Conservation (phyloP, 805 yeast genomes). For the Saccharomycopsis vini region DNA sequence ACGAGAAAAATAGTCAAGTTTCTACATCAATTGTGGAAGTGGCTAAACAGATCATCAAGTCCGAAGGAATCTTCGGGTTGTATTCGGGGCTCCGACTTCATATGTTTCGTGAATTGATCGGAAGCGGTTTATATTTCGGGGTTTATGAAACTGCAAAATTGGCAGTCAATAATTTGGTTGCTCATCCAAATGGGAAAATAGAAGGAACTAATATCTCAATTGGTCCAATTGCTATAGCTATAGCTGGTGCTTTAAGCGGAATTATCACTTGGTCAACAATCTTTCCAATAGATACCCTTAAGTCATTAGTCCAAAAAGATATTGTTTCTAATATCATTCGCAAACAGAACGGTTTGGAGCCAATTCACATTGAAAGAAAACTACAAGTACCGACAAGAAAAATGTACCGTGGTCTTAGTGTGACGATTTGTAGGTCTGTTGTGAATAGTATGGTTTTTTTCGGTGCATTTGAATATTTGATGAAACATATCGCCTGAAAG, state of each 20-base stretch:
- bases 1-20: constrained; percentile 19
- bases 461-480: constrained; percentile 57
- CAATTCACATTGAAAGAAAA: constrained; percentile 26
- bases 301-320: constrained; percentile 68
- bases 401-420: constrained; percentile 71
- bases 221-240: constrained; percentile 39
- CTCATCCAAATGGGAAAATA: constrained; percentile 26
- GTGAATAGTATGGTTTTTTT: constrained; percentile 70
- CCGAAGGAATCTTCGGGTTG: constrained; percentile 55
- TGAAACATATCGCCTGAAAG: constrained; percentile 41
- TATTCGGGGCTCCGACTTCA: constrained; percentile 71
- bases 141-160: constrained; percentile 64
- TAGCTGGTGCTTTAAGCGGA: constrained; percentile 79
- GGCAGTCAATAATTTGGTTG: constrained; percentile 27
- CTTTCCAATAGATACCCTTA: constrained; percentile 76
- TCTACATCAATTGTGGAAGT: constrained; percentile 30
- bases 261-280: constrained; percentile 64
- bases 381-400: constrained; percentile 35
- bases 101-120: constrained; percentile 55
- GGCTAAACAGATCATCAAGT: constrained; percentile 43
- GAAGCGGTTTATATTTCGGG: constrained; percentile 66
- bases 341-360: constrained; percentile 36
- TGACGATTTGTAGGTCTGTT: constrained; percentile 63
- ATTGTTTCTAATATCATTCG: constrained; percentile 59
- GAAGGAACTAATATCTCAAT: constrained; percentile 26